A percentile compares a stretch with the other conserved stretches of the same genome.
phyloP scores from a whole-genome alignment of 352 stramenopile genomes.

The Pythium pectinolyticum region DNA sequence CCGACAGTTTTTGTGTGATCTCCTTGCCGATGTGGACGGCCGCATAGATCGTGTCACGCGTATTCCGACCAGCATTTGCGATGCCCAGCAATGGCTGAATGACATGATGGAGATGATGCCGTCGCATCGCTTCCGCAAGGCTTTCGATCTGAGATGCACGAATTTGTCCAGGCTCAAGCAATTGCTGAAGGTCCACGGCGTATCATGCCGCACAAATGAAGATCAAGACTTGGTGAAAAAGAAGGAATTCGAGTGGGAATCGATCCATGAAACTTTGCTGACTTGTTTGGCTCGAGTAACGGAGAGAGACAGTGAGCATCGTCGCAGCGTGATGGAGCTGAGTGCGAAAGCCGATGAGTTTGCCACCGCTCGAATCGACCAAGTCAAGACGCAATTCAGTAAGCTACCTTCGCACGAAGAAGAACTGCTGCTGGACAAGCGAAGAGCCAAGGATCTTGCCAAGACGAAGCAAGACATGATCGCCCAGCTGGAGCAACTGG shows the following conservation, averaged over 20 bases:
- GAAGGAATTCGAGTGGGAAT: slow-evolving; percentile 63
- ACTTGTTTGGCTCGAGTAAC: slow-evolving; percentile 60
- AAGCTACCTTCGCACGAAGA: slow-evolving; percentile 35
- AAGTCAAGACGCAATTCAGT: slow-evolving; percentile 38
- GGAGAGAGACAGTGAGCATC: slow-evolving; percentile 60
- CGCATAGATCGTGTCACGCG: slow-evolving; percentile 59
- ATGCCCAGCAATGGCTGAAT: slow-evolving; percentile 48
- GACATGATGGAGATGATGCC: slow-evolving; percentile 59
- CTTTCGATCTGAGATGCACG: slow-evolving; percentile 48
- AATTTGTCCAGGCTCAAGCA: slow-evolving; percentile 50
- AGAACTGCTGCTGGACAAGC: slow-evolving; percentile 16
- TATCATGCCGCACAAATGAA: slow-evolving; percentile 1
- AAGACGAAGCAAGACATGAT: slow-evolving; percentile 35
- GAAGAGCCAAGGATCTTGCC: slow-evolving; percentile 7
- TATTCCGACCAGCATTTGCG: slow-evolving; percentile 53
- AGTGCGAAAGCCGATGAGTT: slow-evolving; percentile 47
- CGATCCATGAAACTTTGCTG: slow-evolving; percentile 57
- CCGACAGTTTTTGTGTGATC: slow-evolving; percentile 40
- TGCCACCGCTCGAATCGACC: slow-evolving; percentile 38
- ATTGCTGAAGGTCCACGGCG: slow-evolving; percentile 36
- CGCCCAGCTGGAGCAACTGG: slow-evolving; percentile 48
- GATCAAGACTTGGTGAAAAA: slow-evolving; percentile 35
- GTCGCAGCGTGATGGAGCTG: slow-evolving; percentile 55
- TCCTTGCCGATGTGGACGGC: slow-evolving; percentile 54
- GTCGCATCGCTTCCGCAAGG: slow-evolving; percentile 45